These are phyloP conservation scores for Aegilops umbellulata DNA, from an alignment of 176 grass and related monocot species.

Conservation along the genomic window DNA sequence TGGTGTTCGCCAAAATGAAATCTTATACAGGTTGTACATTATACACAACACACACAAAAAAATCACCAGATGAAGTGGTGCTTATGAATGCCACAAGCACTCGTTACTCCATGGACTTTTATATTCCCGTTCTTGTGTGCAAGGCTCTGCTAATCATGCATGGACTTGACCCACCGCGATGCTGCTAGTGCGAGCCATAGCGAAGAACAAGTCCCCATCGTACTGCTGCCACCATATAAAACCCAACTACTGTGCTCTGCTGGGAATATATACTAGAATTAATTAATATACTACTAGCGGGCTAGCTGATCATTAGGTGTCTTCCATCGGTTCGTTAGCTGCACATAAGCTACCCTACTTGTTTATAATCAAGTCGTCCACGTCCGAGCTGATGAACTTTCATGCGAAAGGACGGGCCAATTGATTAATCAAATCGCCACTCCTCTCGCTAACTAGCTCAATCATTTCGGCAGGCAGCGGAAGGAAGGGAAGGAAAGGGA, in stretches of 20 bases:
- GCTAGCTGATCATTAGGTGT: background rate
- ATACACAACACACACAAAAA: no score
- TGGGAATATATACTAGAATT: background rate
- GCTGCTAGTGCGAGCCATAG: background rate
- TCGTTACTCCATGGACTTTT: background rate
- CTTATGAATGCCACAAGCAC: background rate
- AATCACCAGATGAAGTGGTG: background rate
- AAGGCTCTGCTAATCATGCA: background rate
- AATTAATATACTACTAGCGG: background rate
- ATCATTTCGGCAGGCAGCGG: background rate
- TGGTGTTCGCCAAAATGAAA: no score
- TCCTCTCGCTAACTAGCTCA: background rate
- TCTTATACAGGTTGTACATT: no score
- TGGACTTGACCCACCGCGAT: background rate
- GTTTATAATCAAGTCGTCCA: conserved; percentile 14
- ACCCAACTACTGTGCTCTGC: background rate
- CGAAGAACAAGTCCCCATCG: conserved; percentile 2
- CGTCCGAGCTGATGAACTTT: background rate
- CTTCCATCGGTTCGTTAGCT: background rate
- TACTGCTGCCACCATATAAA: background rate
- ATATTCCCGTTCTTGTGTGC: no score
- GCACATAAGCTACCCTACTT: background rate
- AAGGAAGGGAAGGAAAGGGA: background rate
- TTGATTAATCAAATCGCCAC: background rate
- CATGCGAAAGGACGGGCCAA: background rate